Percentiles rank a stretch among this genome's conserved stretches.
Evolutionary conservation across 2,329 filamentous ascomycete species (phyloP).

Genomic region (Cytospora schulzeri): DNA sequence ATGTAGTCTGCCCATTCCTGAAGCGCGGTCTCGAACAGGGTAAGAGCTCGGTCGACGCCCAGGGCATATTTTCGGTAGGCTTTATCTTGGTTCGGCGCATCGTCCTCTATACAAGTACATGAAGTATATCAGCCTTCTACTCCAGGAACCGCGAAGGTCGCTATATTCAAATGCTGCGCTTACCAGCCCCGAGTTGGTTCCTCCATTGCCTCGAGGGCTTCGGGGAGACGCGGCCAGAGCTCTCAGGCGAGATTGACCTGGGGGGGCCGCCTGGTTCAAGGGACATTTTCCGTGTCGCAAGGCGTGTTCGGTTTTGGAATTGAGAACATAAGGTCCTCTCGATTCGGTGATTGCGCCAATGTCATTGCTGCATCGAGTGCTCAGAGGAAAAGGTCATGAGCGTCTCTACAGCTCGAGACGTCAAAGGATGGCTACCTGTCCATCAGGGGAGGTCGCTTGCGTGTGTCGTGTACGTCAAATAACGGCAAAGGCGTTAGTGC

Average conservation of each 20-base stretch:
- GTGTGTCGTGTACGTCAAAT: slow-evolving; percentile 24
- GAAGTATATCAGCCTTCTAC: slow-evolving; percentile 9
- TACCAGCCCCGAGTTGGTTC: slow-evolving; percentile 77
- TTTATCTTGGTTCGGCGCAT: slow-evolving; percentile 61
- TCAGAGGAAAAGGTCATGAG: slow-evolving; percentile 13
- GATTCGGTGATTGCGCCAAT: slow-evolving; percentile 14
- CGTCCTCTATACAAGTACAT: slow-evolving; percentile 32
- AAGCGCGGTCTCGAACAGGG: slow-evolving; percentile 86
- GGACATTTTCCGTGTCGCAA: slow-evolving; percentile 52
- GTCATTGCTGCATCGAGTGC: slow-evolving; percentile 25
- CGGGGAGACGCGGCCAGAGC: slow-evolving; percentile 82
- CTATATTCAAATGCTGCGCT: slow-evolving; percentile 35
- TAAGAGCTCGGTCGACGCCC: slow-evolving; percentile 82
- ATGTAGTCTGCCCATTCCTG: slow-evolving; percentile 99
- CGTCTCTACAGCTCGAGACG: slow-evolving; percentile 8
- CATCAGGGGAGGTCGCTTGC: slow-evolving; percentile 20
- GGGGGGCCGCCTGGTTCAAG: slow-evolving; percentile 59
- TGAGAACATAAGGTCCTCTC: slow-evolving; percentile 29
- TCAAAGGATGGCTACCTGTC: slow-evolving; percentile 20
- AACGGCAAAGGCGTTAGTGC: neutral
- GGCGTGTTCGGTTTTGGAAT: slow-evolving; percentile 10
- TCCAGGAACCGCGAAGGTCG: neutral
- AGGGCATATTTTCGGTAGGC: slow-evolving; percentile 85
- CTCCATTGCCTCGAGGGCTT: slow-evolving; percentile 71
- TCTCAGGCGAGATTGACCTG: slow-evolving; percentile 72